These are phyloP conservation scores for Artemisia argyi DNA, from an alignment of 129 eudicot species.

Conservation along the genomic window DNA sequence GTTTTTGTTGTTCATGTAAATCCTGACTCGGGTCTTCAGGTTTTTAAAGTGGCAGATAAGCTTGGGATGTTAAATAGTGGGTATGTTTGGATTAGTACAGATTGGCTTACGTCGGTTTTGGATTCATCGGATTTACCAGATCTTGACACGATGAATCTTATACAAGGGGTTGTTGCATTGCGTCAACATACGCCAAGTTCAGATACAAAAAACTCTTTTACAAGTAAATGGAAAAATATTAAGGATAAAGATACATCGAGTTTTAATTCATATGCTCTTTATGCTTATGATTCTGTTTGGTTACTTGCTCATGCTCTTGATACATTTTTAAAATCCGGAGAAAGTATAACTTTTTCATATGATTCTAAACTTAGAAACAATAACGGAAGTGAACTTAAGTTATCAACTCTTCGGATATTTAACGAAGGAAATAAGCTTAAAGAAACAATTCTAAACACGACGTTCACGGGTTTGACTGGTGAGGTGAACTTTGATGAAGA, in stretches of 20 bases:
- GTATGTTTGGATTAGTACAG: constrained; percentile 91
- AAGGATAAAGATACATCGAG: constrained; percentile 40
- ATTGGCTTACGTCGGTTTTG: constrained; percentile 84
- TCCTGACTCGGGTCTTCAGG: constrained; percentile 74
- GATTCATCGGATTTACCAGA: constrained; percentile 55
- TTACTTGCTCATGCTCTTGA: constrained; percentile 88
- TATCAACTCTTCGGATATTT: constrained; percentile 56
- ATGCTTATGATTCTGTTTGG: constrained; percentile 94
- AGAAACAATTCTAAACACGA: constrained; percentile 39
- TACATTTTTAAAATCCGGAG: constrained; percentile 47
- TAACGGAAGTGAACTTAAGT: constrained; percentile 44
- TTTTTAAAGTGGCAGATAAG: constrained; percentile 62
- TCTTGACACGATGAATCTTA: constrained; percentile 44
- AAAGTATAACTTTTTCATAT: constrained; percentile 50
- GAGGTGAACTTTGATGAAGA: constrained; percentile 63
- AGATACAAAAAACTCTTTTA: constrained; percentile 40
- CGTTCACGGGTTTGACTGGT: constrained; percentile 73
- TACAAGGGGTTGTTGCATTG: constrained; percentile 80
- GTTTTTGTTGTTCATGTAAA: constrained; percentile 88
- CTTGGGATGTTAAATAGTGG: constrained; percentile 76
- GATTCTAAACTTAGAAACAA: constrained; percentile 50
- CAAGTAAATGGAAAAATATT: constrained; percentile 47
- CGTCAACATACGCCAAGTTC: constrained; percentile 77
- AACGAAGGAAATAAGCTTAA: constrained; percentile 68
- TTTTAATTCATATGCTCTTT: constrained; percentile 76